Evolutionary conservation across 2,329 filamentous ascomycete genomes (phyloP).

Genomic region (Penicillium expansum): DNA sequence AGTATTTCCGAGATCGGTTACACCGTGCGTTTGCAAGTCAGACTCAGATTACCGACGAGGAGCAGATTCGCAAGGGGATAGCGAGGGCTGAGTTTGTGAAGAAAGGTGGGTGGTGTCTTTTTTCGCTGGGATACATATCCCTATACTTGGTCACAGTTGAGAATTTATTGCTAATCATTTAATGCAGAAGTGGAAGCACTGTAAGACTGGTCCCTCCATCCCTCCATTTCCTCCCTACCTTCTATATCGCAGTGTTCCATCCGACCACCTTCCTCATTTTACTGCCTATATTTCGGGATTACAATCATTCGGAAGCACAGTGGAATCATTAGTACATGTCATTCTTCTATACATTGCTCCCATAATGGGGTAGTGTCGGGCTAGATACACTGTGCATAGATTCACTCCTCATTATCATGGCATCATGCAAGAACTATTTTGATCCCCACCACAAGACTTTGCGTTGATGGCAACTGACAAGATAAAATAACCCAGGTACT

Average conservation of each 20-base stretch:
- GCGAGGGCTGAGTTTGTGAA: constrained; percentile 81
- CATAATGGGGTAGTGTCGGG: constrained; percentile 20
- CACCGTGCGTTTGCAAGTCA: constrained; percentile 84
- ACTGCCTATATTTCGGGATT: background rate
- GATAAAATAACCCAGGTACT: constrained; percentile 61
- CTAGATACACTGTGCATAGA: constrained; percentile 12
- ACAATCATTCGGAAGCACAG: background rate
- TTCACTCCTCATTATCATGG: constrained; percentile 21
- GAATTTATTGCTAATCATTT: constrained; percentile 1
- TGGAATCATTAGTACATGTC: constrained; percentile 13
- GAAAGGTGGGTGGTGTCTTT: constrained; percentile 61
- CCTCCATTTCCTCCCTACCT: background rate
- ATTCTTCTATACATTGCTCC: constrained; percentile 21
- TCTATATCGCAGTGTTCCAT: background rate
- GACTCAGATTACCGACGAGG: constrained; percentile 65
- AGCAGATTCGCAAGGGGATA: constrained; percentile 72
- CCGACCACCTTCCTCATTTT: background rate
- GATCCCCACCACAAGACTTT: constrained; percentile 5
- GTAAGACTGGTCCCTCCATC: constrained; percentile 53
- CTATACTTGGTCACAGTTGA: background rate
- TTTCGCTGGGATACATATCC: background rate
- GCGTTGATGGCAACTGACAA: constrained; percentile 22
- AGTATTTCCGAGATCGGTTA: constrained; percentile 75
- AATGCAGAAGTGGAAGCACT: constrained; percentile 79
- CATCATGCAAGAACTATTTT: constrained; percentile 20